These are phyloP conservation scores for Starmerella floris DNA, from an alignment of 805 yeast species.

Conservation along the genomic window DNA sequence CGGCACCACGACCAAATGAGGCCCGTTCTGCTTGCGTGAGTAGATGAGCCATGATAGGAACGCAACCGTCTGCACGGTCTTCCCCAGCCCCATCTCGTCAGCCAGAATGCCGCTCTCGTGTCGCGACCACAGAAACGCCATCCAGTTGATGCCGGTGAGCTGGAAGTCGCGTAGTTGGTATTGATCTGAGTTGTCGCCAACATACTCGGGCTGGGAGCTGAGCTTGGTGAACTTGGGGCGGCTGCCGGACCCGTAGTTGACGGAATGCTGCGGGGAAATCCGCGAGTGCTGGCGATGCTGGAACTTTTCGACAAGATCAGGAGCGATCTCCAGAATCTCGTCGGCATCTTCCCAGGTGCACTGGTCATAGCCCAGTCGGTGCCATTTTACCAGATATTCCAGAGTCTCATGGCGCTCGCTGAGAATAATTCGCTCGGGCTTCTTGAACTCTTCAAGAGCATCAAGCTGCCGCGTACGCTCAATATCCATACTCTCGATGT, in stretches of 20 bases:
- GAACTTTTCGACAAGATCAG: slow-evolving; percentile 67
- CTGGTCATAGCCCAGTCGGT: slow-evolving; percentile 80
- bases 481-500: slow-evolving; percentile 82
- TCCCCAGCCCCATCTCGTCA: slow-evolving; percentile 98
- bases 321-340: slow-evolving; percentile 70
- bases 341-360: slow-evolving; percentile 95
- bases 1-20: slow-evolving; percentile 93
- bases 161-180: slow-evolving; percentile 84
- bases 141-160: slow-evolving; percentile 96
- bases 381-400: slow-evolving; percentile 87
- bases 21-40: slow-evolving; percentile 94
- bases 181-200: slow-evolving; percentile 45
- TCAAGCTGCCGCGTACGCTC: slow-evolving; percentile 78
- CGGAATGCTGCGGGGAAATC: slow-evolving; percentile 69
- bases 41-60: slow-evolving; percentile 89
- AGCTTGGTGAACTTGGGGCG: slow-evolving; percentile 88
- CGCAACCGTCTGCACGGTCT: slow-evolving; percentile 92
- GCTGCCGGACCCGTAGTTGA: slow-evolving; percentile 48
- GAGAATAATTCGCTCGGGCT: slow-evolving; percentile 81
- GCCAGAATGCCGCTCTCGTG: slow-evolving; percentile 95
- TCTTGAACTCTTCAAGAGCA: slow-evolving; percentile 67
- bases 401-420: slow-evolving; percentile 51
- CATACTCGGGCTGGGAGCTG: slow-evolving; percentile 71
- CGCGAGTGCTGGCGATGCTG: slow-evolving; percentile 73
- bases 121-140: slow-evolving; percentile 97